Conservation (phyloP, 2,329 filamentous ascomycete species). For the Ophioceras dolichostomum region DNA sequence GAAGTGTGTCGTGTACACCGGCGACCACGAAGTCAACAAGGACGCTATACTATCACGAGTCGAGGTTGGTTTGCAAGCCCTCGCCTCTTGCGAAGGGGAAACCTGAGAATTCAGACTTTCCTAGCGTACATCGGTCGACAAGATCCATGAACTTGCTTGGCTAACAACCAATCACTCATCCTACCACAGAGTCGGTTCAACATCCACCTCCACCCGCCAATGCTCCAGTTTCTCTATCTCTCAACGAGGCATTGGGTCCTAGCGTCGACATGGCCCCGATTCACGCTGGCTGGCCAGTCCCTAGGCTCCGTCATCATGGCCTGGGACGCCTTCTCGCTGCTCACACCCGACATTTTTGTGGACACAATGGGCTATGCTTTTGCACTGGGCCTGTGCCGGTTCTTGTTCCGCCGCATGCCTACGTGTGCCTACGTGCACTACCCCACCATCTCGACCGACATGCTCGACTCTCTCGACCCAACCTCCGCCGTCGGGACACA, state of each 20-base stretch:
- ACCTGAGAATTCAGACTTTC: too few species aligned
- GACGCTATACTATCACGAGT: conserved; percentile 65
- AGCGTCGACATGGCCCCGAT: conserved; percentile 76
- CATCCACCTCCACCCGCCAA: conserved; percentile 74
- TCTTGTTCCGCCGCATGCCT: conserved; percentile 67
- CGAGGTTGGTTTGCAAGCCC: conserved; percentile 39
- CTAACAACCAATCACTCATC: background rate
- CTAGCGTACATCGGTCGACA: conserved; percentile 5
- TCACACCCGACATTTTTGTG: conserved; percentile 87
- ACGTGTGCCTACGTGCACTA: conserved; percentile 96
- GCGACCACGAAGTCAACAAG: conserved; percentile 82
- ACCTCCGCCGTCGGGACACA: conserved; percentile 41
- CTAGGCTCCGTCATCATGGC: conserved; percentile 77
- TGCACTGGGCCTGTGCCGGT: conserved; percentile 67
- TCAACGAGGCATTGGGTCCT: conserved; percentile 79
- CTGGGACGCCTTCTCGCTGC: conserved; percentile 83
- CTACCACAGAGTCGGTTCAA: conserved; percentile 68
- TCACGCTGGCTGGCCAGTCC: conserved; percentile 90
- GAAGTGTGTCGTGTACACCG: conserved; percentile 87
- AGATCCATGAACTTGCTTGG: too few species aligned
- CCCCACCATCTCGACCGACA: conserved; percentile 95
- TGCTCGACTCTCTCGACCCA: conserved; percentile 74
- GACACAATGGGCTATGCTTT: conserved; percentile 99
- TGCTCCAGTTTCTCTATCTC: conserved; percentile 80
- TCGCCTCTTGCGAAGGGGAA: too few species aligned